These are phyloP conservation scores for Calonectria hongkongensis DNA, from an alignment of 2,329 filamentous ascomycete species.

Conservation along the genomic window DNA sequence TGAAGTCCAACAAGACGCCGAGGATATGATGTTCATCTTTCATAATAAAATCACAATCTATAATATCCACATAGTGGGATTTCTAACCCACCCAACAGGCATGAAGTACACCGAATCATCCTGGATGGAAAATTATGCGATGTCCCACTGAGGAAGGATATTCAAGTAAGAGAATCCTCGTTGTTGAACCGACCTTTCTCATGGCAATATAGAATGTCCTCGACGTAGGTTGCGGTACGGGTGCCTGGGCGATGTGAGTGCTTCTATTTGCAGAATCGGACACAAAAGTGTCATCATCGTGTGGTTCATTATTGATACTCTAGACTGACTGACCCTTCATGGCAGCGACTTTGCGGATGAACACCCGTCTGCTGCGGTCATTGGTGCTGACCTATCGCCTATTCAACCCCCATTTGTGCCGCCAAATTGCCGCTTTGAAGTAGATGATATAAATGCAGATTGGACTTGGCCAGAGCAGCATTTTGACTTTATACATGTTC, in stretches of 20 bases:
- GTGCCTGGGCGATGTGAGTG: constrained; percentile 60
- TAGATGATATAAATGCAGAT: constrained; percentile 75
- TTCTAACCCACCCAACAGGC: constrained; percentile 29
- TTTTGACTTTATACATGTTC: constrained; percentile 77
- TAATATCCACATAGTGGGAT: too few species aligned
- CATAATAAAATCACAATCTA: not conserved
- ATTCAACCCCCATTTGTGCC: constrained; percentile 76
- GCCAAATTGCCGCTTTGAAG: constrained; percentile 77
- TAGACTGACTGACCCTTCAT: constrained; percentile 38
- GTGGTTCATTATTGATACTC: too few species aligned
- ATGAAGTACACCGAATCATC: constrained; percentile 50
- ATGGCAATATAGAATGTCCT: constrained; percentile 48
- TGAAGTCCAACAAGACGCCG: constrained; percentile 50
- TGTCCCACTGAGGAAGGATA: constrained; percentile 55
- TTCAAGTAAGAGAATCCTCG: constrained; percentile 33
- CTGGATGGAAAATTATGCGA: constrained; percentile 57
- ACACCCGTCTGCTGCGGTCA: constrained; percentile 66
- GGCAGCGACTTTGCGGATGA: constrained; percentile 58
- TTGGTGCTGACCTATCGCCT: constrained; percentile 74
- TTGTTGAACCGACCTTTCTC: not conserved
- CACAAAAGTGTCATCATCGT: not conserved
- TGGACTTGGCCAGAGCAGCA: constrained; percentile 66
- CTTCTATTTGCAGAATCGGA: not conserved
- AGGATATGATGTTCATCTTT: constrained; percentile 49
- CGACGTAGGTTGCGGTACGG: constrained; percentile 60